Conservation (phyloP, 148 eudicot species). For the Rhododendron mucronatum region DNA sequence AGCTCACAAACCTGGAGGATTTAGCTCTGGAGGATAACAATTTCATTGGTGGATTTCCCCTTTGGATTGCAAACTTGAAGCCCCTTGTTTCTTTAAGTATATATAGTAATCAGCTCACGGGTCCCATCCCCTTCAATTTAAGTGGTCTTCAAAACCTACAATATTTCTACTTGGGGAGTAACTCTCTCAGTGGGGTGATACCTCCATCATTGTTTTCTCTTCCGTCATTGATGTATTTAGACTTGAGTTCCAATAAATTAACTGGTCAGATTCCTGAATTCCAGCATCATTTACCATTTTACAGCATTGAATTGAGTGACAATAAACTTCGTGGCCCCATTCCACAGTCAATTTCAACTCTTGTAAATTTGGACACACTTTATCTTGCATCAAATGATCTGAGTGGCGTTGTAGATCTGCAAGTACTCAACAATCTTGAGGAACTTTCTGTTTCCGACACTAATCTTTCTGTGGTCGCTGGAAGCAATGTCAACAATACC, state of each 20-base stretch:
- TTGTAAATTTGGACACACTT: neutral
- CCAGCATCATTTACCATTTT: neutral
- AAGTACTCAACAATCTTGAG: neutral
- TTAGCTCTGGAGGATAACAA: too few relatives aligned
- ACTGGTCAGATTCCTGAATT: slow-evolving; percentile 14
- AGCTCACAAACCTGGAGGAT: too few relatives aligned
- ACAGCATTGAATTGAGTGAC: neutral
- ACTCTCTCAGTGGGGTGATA: slow-evolving; percentile 17
- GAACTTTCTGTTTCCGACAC: slow-evolving; percentile 3
- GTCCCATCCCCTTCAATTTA: too few relatives aligned
- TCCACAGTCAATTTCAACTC: slow-evolving; percentile 1
- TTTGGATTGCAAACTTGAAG: too few relatives aligned
- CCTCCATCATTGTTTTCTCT: slow-evolving; percentile 21
- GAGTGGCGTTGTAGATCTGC: slow-evolving; percentile 17
- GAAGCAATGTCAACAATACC: neutral
- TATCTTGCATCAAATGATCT: slow-evolving; percentile 18
- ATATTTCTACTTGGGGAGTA: too few relatives aligned
- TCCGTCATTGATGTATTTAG: neutral
- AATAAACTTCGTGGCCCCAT: slow-evolving; percentile 7
- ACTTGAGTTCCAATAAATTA: slow-evolving; percentile 7
- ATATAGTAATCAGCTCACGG: too few relatives aligned
- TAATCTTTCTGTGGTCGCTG: neutral
- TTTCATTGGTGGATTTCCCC: too few relatives aligned
- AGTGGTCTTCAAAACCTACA: too few relatives aligned
- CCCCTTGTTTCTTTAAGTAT: too few relatives aligned